Evolutionary conservation across 768 basidiomycete species (phyloP), one percentile per base, ranked within the genome.

Genomic region (Mycena galericulata): DNA sequence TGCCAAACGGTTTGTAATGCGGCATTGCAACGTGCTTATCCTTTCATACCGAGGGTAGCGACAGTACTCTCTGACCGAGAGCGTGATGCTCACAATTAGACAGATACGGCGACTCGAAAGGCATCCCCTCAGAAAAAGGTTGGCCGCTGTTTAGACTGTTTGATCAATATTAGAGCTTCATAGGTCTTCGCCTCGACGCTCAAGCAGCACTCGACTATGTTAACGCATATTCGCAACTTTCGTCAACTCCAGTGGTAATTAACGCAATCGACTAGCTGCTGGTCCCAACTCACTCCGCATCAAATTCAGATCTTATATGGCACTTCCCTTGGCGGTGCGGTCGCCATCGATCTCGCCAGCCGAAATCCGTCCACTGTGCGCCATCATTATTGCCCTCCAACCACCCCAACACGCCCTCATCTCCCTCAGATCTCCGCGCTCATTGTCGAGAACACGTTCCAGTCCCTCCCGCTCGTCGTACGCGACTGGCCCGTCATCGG

Each of bases 381-480:
- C 77, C 55, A 4, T 9, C 15, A 10, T 5, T 34, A 36, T 36
- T 36, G 6, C 29, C 40, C 15, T 51, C 24, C 5, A 30, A 38
- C n/a, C 12, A 18, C 62, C 26, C n/a, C n/a, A n/a, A n/a, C n/a
- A n/a, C n/a, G n/a, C n/a, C n/a, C n/a, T n/a, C n/a, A n/a, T n/a
- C n/a, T n/a, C n/a, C n/a, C n/a, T n/a, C 38, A 89, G 87, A 82
- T 92, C 46, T 65, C 79, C 20, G 92, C 87, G 0, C 79, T 93
- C 22, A 84, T 93, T 53, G 78, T 92, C 58, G 92, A 93, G 78
- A 93, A 93, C 77, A 92, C 92, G 8, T 92, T 92, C 77, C 81
- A 87, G 82, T 93, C 49, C 85, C 85, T 15, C 82, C 56, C 26
- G 36, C 71, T n/a, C 61, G 69, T 5, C 68, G 60, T 24, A 41